Conservation (phyloP, 441 rosid species). For the Adansonia madagascariensis region DNA sequence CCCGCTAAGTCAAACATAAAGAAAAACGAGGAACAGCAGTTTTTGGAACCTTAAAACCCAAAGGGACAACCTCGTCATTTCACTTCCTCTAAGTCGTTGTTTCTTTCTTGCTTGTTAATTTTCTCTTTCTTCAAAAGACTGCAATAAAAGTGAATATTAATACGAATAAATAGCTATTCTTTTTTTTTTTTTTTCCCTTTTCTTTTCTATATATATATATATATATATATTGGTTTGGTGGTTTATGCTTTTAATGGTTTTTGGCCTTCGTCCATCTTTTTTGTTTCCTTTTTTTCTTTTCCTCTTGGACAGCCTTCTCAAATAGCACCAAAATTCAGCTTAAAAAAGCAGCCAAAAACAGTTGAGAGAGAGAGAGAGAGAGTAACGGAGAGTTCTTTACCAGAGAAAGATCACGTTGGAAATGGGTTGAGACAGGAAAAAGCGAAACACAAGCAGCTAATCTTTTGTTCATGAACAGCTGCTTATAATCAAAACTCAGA, state of each 20-base stretch:
- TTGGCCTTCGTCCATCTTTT: background rate
- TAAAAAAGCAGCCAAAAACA: conserved; percentile 33
- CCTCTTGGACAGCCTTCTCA: conserved; percentile 26
- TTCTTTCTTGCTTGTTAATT: background rate
- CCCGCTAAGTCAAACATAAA: background rate
- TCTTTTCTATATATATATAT: too few relatives aligned
- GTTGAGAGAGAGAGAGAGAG: conserved; percentile 12
- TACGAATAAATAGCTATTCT: background rate
- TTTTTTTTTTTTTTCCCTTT: background rate
- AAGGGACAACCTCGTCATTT: conserved; percentile 36
- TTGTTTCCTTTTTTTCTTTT: background rate
- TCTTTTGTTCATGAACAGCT: conserved; percentile 11
- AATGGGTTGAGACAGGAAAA: conserved; percentile 37
- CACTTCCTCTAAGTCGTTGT: background rate
- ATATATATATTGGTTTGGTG: background rate
- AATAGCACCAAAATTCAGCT: conserved; percentile 23
- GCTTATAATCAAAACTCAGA: conserved; percentile 20
- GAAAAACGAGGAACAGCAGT: background rate
- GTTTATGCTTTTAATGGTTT: background rate
- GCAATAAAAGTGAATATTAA: background rate
- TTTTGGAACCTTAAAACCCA: conserved; percentile 11
- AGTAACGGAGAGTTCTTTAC: background rate
- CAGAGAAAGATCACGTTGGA: conserved; percentile 34
- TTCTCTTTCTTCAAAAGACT: background rate
- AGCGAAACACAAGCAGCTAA: conserved; percentile 7